These are phyloP conservation scores for Nakaseomyces sp. DNA, from an alignment of 1,139 yeast species.

Conservation along the genomic window DNA sequence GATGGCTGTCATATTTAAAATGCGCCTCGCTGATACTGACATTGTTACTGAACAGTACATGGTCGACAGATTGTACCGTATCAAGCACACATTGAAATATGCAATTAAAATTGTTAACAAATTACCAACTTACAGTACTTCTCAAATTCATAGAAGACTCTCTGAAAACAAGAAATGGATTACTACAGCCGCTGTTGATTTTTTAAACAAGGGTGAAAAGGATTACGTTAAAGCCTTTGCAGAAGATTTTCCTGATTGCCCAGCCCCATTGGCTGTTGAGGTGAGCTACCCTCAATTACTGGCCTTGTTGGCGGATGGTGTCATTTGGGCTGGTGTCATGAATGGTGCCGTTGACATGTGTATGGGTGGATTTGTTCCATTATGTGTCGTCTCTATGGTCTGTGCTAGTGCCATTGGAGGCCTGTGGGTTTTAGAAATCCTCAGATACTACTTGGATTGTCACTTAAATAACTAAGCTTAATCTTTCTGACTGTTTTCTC, in stretches of 20 bases:
- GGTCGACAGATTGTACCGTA: conserved; percentile 1
- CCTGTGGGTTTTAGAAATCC: not conserved
- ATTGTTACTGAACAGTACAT: not conserved
- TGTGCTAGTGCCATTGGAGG: not conserved
- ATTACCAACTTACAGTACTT: not conserved
- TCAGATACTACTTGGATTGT: not conserved
- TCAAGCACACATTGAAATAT: conserved; percentile 1
- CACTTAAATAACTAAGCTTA: not conserved
- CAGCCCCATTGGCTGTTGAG: not conserved
- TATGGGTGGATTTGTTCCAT: conserved; percentile 1
- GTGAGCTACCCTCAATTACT: not conserved
- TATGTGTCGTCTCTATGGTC: not conserved
- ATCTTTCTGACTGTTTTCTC: too few relatives aligned
- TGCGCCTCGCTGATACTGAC: not conserved
- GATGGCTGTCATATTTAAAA: not conserved
- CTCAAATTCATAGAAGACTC: not conserved
- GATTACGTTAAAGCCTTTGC: not conserved
- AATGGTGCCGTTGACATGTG: conserved; percentile 1
- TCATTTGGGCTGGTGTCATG: not conserved
- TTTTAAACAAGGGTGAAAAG: not conserved
- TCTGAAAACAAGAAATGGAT: conserved; percentile 1
- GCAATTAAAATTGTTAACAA: not conserved
- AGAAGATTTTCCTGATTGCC: conserved; percentile 2
- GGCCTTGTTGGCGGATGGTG: not conserved
- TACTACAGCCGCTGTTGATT: not conserved